phyloP scores from a whole-genome alignment of 352 stramenopile species.

The Phytophthora citricola region DNA sequence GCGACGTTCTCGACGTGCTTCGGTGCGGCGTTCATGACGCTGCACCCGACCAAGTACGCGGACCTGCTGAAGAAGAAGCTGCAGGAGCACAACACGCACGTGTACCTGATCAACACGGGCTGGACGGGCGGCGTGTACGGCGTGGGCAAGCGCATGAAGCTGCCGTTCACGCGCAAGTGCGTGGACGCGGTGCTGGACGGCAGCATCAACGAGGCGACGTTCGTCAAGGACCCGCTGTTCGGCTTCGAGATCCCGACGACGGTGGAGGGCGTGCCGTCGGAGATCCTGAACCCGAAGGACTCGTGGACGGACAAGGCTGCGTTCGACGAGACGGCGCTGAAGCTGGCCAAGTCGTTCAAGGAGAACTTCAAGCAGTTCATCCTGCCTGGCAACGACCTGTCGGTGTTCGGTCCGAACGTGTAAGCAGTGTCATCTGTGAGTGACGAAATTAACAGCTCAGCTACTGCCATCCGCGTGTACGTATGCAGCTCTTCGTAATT shows the following conservation, averaged over 20 bases:
- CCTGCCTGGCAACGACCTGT: constrained; percentile 75
- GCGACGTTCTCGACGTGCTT: constrained; percentile 19
- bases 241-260: constrained; percentile 71
- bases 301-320: constrained; percentile 83
- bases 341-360: constrained; percentile 80
- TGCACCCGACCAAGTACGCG: too few species aligned
- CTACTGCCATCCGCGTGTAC: too few species aligned
- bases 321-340: constrained; percentile 76
- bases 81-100: too few species aligned
- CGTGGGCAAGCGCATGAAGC: constrained; percentile 94
- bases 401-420: constrained; percentile 62
- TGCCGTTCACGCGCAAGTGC: constrained; percentile 85
- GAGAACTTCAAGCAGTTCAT: constrained; percentile 91
- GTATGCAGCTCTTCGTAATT: too few species aligned
- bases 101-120: too few species aligned
- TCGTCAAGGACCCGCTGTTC: constrained; percentile 78
- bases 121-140: too few species aligned
- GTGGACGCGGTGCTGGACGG: constrained; percentile 79
- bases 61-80: too few species aligned
- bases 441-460: too few species aligned
- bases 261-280: constrained; percentile 71
- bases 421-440: constrained; percentile 22
- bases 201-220: constrained; percentile 67
- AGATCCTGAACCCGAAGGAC: constrained; percentile 80
- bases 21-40: too few species aligned